These are phyloP conservation scores for Candida tetrigidarum DNA, from an alignment of 1,139 yeast genomes.

Conservation along the genomic window DNA sequence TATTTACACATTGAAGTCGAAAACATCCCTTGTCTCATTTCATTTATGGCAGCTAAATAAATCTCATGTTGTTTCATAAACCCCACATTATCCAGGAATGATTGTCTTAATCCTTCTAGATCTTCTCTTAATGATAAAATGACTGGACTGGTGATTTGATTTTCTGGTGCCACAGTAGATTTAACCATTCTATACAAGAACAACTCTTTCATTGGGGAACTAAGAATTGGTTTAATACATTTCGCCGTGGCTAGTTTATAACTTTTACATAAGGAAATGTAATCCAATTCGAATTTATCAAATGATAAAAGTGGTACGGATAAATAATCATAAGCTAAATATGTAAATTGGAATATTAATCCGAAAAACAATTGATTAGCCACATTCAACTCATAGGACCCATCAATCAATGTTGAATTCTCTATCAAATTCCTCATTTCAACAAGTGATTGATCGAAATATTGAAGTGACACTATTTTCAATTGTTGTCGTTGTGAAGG, in stretches of 20 bases:
- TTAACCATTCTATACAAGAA: conserved; percentile 3
- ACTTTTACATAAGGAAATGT: neutral
- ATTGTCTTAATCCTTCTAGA: neutral
- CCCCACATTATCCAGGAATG: neutral
- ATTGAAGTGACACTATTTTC: conserved; percentile 1
- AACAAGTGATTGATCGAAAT: neutral
- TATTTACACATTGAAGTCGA: neutral
- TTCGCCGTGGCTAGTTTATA: neutral
- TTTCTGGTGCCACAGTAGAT: neutral
- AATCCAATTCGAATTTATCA: conserved; percentile 2
- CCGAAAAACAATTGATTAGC: conserved; percentile 4
- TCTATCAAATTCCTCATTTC: neutral
- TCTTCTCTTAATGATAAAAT: neutral
- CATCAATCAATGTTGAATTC: neutral
- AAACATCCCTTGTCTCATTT: conserved; percentile 4
- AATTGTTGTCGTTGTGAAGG: conserved; percentile 2
- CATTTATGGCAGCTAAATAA: neutral
- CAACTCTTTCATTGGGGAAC: neutral
- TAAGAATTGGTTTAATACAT: conserved; percentile 3
- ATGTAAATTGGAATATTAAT: neutral
- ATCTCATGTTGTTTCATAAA: neutral
- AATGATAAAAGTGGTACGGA: conserved; percentile 2
- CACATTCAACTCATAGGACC: neutral
- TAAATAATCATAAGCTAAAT: conserved; percentile 1
- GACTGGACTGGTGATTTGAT: neutral